Percentiles rank a stretch among this genome's conserved stretches.
These are phyloP conservation scores for Aspergillus eucalypticola DNA, from an alignment of 2,329 filamentous ascomycete genomes.

Conservation along the genomic window DNA sequence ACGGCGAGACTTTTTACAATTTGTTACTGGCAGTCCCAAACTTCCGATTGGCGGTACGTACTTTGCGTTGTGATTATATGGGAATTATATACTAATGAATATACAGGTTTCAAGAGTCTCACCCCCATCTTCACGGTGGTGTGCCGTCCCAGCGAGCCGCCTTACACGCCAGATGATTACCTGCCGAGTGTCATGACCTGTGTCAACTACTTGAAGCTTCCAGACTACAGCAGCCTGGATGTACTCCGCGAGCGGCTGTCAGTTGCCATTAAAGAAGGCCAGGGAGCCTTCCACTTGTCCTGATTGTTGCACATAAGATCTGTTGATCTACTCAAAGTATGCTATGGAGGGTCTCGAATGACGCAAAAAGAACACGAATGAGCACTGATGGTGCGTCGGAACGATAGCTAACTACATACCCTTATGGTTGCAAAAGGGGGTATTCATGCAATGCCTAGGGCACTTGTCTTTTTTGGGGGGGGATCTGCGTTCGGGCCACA, in stretches of 20 bases:
- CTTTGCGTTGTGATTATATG: not conserved
- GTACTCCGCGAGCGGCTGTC: slow-evolving; percentile 76
- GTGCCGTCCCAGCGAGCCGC: slow-evolving; percentile 95
- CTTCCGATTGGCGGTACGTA: slow-evolving; percentile 90
- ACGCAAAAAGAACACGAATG: not conserved
- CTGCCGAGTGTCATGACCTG: slow-evolving; percentile 99
- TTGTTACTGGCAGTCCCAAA: slow-evolving; percentile 96
- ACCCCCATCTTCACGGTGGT: slow-evolving; percentile 99
- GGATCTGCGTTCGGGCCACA: not conserved
- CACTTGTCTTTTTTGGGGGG: not conserved
- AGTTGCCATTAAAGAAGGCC: slow-evolving; percentile 88
- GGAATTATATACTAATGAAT: slow-evolving; percentile 34
- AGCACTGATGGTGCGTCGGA: slow-evolving; percentile 10
- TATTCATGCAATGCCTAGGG: slow-evolving; percentile 11
- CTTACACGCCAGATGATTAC: slow-evolving; percentile 92
- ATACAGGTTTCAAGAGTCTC: slow-evolving; percentile 85
- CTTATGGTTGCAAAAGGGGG: slow-evolving; percentile 17
- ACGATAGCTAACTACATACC: slow-evolving; percentile 16
- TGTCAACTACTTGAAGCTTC: slow-evolving; percentile 97
- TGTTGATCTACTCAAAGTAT: not conserved
- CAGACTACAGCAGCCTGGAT: slow-evolving; percentile 81
- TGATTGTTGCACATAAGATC: slow-evolving; percentile 37
- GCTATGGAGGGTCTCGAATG: not conserved
- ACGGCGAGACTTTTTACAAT: slow-evolving; percentile 92
- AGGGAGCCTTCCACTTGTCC: slow-evolving; percentile 95